phyloP scores from a whole-genome alignment of 2,329 filamentous ascomycete genomes.

The Fusarium tjaetaba region DNA sequence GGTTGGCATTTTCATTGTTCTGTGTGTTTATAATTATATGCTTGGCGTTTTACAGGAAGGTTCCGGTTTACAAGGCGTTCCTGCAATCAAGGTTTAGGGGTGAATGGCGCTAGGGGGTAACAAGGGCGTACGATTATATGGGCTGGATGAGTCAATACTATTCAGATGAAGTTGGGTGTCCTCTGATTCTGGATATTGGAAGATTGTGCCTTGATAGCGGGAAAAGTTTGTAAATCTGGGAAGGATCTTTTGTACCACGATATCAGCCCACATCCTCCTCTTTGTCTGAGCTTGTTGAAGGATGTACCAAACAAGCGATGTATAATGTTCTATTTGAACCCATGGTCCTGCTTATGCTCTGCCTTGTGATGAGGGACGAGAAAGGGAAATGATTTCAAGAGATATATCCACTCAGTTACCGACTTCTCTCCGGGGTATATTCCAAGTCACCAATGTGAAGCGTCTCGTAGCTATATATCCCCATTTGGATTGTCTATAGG shows the following conservation, averaged over 20 bases:
- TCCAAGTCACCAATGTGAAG: not conserved
- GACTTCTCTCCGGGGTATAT: not conserved
- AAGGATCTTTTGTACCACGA: conserved; percentile 28
- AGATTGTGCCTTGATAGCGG: conserved; percentile 15
- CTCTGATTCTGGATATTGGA: not conserved
- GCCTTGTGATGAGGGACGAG: not conserved
- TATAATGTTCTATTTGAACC: not conserved
- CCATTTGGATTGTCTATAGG: not conserved
- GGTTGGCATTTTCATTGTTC: conserved; percentile 3
- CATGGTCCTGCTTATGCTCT: not conserved
- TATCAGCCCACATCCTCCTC: conserved; percentile 24
- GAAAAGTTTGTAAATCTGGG: conserved; percentile 14
- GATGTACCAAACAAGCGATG: conserved; percentile 15
- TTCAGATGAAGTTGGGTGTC: not conserved
- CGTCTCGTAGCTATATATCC: not conserved
- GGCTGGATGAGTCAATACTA: not conserved
- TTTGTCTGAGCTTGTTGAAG: conserved; percentile 27
- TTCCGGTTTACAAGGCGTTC: conserved; percentile 27
- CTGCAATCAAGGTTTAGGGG: conserved; percentile 10
- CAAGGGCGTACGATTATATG: conserved; percentile 7
- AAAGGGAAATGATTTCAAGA: not conserved
- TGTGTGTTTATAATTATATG: conserved; percentile 7
- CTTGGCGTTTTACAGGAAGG: conserved; percentile 20
- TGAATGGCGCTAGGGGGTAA: not conserved
- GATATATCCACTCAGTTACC: not conserved